phyloP scores from a whole-genome alignment of 768 basidiomycete genomes.

The Hygrophorus russula region DNA sequence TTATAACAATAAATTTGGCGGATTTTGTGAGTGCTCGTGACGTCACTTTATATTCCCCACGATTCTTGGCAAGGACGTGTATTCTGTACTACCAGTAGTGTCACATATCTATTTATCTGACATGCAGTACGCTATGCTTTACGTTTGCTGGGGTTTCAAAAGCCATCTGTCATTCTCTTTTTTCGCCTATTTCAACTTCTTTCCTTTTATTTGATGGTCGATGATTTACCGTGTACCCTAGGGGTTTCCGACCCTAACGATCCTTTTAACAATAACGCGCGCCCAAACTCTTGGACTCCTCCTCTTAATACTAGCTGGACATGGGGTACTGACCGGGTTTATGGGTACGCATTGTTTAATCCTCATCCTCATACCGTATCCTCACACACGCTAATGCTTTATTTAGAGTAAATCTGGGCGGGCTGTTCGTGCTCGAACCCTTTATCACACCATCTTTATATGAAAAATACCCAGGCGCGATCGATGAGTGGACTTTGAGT shows the following conservation, averaged over 20 bases:
- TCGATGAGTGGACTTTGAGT: constrained; percentile 71
- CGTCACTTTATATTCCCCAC: too few species aligned
- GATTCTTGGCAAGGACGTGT: too few species aligned
- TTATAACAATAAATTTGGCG: constrained; percentile 78
- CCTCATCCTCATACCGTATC: not conserved
- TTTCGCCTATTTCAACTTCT: not conserved
- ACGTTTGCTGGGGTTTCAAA: too few species aligned
- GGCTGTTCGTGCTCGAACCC: constrained; percentile 27
- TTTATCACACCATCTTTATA: constrained; percentile 56
- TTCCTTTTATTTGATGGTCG: not conserved
- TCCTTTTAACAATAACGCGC: constrained; percentile 77
- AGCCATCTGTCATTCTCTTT: too few species aligned
- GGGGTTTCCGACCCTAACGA: constrained; percentile 72
- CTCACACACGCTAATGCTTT: not conserved
- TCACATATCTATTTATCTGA: too few species aligned
- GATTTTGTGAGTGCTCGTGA: constrained; percentile 37
- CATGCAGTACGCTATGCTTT: too few species aligned
- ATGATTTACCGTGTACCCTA: not conserved
- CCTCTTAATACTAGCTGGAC: constrained; percentile 77
- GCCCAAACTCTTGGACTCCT: constrained; percentile 73
- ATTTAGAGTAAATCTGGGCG: constrained; percentile 83
- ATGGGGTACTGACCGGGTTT: constrained; percentile 61
- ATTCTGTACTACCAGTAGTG: too few species aligned
- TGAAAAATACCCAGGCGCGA: constrained; percentile 50
- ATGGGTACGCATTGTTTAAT: constrained; percentile 41